Conservation (phyloP, 768 basidiomycete genomes). For the Suillus fuscotomentosus region DNA sequence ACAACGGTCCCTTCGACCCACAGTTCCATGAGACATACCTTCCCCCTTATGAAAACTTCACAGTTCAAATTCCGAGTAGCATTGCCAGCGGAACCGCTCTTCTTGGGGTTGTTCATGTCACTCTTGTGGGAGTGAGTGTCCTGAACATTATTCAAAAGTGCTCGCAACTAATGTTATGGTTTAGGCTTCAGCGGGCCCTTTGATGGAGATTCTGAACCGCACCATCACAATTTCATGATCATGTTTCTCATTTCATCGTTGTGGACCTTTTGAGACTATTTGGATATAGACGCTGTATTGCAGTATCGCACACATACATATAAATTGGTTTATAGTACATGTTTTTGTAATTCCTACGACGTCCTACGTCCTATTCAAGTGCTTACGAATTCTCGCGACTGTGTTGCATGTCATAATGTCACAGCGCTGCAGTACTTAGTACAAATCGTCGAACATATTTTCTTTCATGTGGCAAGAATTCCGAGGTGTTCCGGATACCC, state of each 20-base stretch:
- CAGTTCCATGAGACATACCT: slow-evolving; percentile 27
- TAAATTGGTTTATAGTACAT: not conserved
- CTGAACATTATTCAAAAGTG: not conserved
- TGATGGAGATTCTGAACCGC: slow-evolving; percentile 32
- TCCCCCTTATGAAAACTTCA: slow-evolving; percentile 45
- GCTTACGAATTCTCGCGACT: not conserved
- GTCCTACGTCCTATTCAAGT: not conserved
- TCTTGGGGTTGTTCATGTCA: slow-evolving; percentile 36
- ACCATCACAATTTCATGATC: slow-evolving; percentile 23
- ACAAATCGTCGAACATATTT: not conserved
- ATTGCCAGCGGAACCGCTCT: slow-evolving; percentile 30
- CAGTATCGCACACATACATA: not conserved
- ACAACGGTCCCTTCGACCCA: slow-evolving; percentile 44
- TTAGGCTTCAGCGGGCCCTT: slow-evolving; percentile 34
- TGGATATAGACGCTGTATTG: not conserved
- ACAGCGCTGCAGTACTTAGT: not conserved
- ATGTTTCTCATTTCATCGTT: not conserved
- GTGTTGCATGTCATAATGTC: not conserved
- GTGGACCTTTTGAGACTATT: not conserved
- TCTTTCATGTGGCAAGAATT: not conserved
- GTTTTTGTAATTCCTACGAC: not conserved
- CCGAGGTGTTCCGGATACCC: no score
- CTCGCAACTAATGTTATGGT: not conserved
- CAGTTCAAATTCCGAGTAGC: slow-evolving; percentile 36
- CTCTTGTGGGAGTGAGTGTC: slow-evolving; percentile 39